Conservation (phyloP, 306 rosid species). For the Vigna radiata region DNA sequence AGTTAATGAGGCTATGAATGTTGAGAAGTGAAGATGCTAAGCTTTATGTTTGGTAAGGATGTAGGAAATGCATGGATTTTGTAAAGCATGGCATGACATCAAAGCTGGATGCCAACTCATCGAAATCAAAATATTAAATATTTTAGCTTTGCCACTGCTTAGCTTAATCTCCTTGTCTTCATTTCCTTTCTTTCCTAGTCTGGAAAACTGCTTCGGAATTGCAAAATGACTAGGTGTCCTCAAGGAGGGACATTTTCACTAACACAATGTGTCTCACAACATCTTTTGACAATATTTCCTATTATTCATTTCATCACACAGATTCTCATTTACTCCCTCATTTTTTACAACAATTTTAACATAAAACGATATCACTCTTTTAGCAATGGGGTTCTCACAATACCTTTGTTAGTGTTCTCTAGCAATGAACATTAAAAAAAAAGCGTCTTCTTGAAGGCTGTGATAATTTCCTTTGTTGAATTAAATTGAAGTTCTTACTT, state of each 20-base stretch:
- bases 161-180: background rate
- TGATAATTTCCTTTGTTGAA: no score
- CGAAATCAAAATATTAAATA: constrained; percentile 34
- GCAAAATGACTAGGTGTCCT: background rate
- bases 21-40: constrained; percentile 1
- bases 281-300: background rate
- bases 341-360: background rate
- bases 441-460: no score
- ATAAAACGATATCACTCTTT: background rate
- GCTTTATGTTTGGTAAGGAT: constrained; percentile 39
- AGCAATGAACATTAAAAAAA: no score
- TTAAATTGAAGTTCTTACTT: no score
- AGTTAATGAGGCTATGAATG: background rate
- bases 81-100: constrained; percentile 39
- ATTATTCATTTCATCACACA: background rate
- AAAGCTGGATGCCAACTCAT: constrained; percentile 26
- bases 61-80: constrained; percentile 47
- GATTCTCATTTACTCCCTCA: background rate
- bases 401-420: no score
- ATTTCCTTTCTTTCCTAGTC: background rate
- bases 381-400: background rate
- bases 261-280: background rate
- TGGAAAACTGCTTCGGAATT: background rate
- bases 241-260: background rate
- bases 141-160: constrained; percentile 34